These are phyloP conservation scores for Lathyrus tuberosus DNA, from an alignment of 306 rosid genomes.

Conservation along the genomic window DNA sequence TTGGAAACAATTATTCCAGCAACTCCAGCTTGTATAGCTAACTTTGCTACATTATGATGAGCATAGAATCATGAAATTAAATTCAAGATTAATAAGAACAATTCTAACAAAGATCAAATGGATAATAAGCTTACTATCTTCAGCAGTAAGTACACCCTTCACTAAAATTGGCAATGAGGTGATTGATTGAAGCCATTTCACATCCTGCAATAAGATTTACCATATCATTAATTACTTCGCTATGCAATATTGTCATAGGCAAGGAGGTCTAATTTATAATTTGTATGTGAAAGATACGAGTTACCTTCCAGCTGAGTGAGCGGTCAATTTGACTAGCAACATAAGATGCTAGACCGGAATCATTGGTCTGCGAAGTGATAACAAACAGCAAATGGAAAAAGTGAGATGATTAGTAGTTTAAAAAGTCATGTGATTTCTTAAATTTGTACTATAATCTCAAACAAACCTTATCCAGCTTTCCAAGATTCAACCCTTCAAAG, in stretches of 20 bases:
- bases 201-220: no score
- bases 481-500: slow-evolving; percentile 75
- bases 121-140: no score
- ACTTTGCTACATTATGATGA: slow-evolving; percentile 58
- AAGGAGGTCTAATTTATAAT: no score
- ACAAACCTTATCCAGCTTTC: slow-evolving; percentile 64
- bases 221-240: no score
- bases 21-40: slow-evolving; percentile 73
- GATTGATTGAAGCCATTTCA: no score
- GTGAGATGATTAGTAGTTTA: no score
- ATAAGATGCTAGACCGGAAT: slow-evolving; percentile 79
- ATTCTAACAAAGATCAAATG: no score
- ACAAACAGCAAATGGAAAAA: slow-evolving; percentile 26
- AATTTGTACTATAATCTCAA: background rate
- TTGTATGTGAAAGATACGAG: background rate
- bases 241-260: no score
- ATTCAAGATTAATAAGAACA: background rate
- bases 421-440: background rate
- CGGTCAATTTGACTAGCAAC: slow-evolving; percentile 71
- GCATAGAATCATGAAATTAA: background rate
- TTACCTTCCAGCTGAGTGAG: slow-evolving; percentile 90
- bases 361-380: slow-evolving; percentile 51
- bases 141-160: no score
- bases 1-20: slow-evolving; percentile 90
- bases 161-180: no score